Percentiles rank a stretch among this genome's conserved stretches.
These are phyloP conservation scores for Camelina hispida DNA, from an alignment of 345 rosid species.

Conservation along the genomic window DNA sequence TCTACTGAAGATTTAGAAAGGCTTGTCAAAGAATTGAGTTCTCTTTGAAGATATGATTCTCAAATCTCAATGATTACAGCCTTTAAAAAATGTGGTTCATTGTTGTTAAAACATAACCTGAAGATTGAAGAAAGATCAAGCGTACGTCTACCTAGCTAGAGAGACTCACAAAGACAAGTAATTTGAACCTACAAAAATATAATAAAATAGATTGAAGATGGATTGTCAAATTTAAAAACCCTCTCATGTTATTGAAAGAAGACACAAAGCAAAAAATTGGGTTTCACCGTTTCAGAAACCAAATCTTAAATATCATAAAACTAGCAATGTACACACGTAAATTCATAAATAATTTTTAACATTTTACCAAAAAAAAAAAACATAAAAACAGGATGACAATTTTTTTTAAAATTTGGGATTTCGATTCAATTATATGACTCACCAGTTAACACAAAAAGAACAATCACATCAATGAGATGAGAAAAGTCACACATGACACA, in stretches of 20 bases:
- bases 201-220: neutral
- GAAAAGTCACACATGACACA: neutral
- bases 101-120: too few relatives aligned
- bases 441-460: neutral
- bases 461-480: neutral
- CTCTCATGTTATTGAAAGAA: neutral
- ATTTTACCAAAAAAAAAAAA: too few relatives aligned
- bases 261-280: neutral
- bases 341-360: neutral
- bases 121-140: too few relatives aligned
- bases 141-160: too few relatives aligned
- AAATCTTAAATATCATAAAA: too few relatives aligned
- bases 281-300: neutral
- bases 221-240: neutral
- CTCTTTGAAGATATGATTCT: neutral
- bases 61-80: too few relatives aligned
- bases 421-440: neutral
- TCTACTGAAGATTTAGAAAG: slow-evolving; percentile 48
- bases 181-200: neutral
- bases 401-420: neutral
- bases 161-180: neutral
- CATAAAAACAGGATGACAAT: neutral
- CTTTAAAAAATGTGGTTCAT: too few relatives aligned
- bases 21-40: slow-evolving; percentile 46
- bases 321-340: too few relatives aligned